Percentiles rank a stretch among this genome's conserved stretches.
Conservation (phyloP, 352 stramenopile species). For the Elongisporangium senticosum region DNA sequence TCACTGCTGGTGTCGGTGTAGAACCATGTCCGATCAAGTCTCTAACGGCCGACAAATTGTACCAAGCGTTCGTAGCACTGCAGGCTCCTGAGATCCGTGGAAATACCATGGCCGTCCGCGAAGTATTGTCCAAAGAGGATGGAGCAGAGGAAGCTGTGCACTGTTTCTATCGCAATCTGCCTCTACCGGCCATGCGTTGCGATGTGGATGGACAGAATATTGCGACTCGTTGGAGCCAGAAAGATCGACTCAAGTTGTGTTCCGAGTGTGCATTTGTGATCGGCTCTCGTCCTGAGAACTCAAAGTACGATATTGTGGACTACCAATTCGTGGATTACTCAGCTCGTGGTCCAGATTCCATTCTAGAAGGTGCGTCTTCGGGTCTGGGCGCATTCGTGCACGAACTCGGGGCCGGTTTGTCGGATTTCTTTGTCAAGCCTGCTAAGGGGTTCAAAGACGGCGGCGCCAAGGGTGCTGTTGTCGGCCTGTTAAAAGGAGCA, state of each 20-base stretch:
- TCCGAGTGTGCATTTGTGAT: constrained; percentile 51
- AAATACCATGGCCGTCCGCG: constrained; percentile 40
- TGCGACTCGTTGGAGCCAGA: constrained; percentile 53
- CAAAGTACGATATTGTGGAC: constrained; percentile 37
- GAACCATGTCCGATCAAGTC: constrained; percentile 78
- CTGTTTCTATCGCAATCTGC: constrained; percentile 84
- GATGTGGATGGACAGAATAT: constrained; percentile 35
- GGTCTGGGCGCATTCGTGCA: constrained; percentile 56
- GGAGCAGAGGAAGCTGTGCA: constrained; percentile 78
- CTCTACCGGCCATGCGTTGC: constrained; percentile 86
- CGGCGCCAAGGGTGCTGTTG: constrained; percentile 50
- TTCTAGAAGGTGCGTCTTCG: constrained; percentile 39
- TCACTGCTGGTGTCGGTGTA: constrained; percentile 77
- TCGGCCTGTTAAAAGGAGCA: constrained; percentile 53
- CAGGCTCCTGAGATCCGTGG: constrained; percentile 38
- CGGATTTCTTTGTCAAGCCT: constrained; percentile 57
- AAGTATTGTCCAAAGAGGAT: constrained; percentile 78
- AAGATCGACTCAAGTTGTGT: constrained; percentile 49
- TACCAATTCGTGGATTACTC: constrained; percentile 63
- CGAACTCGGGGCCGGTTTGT: constrained; percentile 56
- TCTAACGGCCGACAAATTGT: constrained; percentile 79
- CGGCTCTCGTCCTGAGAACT: constrained; percentile 37
- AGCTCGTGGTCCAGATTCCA: constrained; percentile 45
- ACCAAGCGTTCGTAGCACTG: constrained; percentile 69
- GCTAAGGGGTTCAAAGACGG: constrained; percentile 51